Evolutionary conservation across 2,329 filamentous ascomycete genomes (phyloP), one percentile per base, ranked within the genome.

Genomic region (Pseudocercospora fuligena): DNA sequence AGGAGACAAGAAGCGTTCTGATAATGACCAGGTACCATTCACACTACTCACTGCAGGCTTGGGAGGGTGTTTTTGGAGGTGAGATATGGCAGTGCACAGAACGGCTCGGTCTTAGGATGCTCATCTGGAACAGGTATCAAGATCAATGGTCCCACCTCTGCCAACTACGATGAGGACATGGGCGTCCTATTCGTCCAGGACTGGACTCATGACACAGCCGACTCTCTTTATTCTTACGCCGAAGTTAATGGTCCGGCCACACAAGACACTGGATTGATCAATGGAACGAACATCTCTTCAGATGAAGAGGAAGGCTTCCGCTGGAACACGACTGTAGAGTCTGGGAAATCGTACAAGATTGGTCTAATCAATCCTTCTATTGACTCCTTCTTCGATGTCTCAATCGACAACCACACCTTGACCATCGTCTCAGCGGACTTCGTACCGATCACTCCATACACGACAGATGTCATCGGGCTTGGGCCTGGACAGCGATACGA

Each of bases 131-230:
- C 29, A 31, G 29, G 29, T 31, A 31, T 31, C 29, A 31, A 31
- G 6, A 31, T 31, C 71, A 82, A 88, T 64, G 88, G 88, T 0
- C 88, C 88, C 0, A 81, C 83, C 0, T 83, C 84, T 3, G 79
- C 82, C 14, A 82, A 86, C 70, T 89, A 89, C 70, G 88, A 91
- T 66, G 80, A 85, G 58, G 89, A 91, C 72, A 79, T 90, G 0
- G 89, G 89, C 4, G 76, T 82, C 16, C 71, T 90, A 2, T 79
- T 87, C 29, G 70, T 90, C 2, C 83, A 81, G n/a, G 89, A 92
- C 72, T 91, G 88, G 88, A 72, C 58, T 51, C 27, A 49, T 3
- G 53, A 63, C 29, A 46, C 51, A n/a, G 51, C 51, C 8, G 29
- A 31, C 9, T 5, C 29, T 72, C 65, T 80, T 67, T 64, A 66